Evolutionary conservation across 331 rosid species (phyloP), one percentile per base, ranked within the genome.

Genomic region (Phaseolus coccineus): DNA sequence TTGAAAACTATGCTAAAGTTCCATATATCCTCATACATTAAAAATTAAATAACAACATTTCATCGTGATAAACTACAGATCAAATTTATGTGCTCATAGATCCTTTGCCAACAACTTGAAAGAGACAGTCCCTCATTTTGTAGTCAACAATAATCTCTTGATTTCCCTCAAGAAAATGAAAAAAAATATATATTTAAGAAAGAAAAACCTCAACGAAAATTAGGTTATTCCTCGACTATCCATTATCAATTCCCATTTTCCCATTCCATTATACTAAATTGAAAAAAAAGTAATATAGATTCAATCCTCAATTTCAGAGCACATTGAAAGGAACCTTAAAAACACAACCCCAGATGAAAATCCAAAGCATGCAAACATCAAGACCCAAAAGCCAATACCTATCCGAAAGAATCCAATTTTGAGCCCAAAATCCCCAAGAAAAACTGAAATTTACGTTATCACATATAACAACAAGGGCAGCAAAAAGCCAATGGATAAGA

Each of bases 321-420:
- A 19, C 16, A 12, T 22, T 3, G 7, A 53, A 46, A 22, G 14
- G n/a, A 58, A 46, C 4, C 63, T 69, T 53, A 31, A 77, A 19
- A 66, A 39, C 31, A 7, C 13, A 4, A 11, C 15, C 73, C 74
- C 61, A 76, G 39, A 57, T 14, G 50, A 61, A 35, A 78, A 69
- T 62, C 62, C 19, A 57, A 80, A 30, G 59, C 76, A 82, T 76
- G 71, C 71, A 74, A 78, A 46, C 46, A 27, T 40, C 3, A 37
- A 61, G 28, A 81, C 52, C 28, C 55, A 82, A 37, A 66, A 71
- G 50, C 72, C 71, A 70, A 66, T 46, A 71, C 63, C 67, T 57
- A 75, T 57, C 14, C 35, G 48, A 12, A 50, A 77, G 61, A 71
- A 24, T 59, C 55, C 48, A 24, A 82, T 10, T 68, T 28, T 48